Base-by-base conservation (phyloP, 2,329 filamentous ascomycete genomes). In the Aspergillus chevalieri region DNA sequence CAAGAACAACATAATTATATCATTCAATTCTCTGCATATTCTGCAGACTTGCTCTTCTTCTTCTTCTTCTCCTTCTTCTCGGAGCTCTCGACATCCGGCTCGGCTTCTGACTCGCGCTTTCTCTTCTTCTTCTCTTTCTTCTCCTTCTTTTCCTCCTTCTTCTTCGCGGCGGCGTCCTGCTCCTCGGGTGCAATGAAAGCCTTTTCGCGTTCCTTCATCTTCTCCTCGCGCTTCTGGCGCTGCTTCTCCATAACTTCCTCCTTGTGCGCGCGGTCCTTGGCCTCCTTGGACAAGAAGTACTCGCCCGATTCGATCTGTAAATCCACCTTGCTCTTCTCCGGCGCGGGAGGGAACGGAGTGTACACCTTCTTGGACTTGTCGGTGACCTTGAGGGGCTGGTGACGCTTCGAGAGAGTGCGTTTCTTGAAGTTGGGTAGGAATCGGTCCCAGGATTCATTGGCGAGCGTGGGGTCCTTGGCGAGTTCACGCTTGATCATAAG, bases 271-370 rank as follows among this genome's bases (percentile, higher is more conserved):
- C 91, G 80, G 64, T 95, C 89, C 78, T 95, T 95, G 52, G 89
- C 91, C 65, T 91, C 84, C 77, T 95, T 95, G 65, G 85, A 85
- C 65, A 98, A 73, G 71, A 97, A 97, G 75, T 95, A 98, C 74
- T 97, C 92, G 73, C 93, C 92, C 61, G 83, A 91, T 78, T 98
- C 93, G 75, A 98, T 95, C 79, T 98, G 92, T 71, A 90, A 74
- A 72, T 98, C 93, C 61, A 98, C 82, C 82, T 97, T 98, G 82
- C 91, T 96, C 87, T 95, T 95, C 79, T 98, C 92, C 57, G 91
- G 90, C 41, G 90, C 82, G 6, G 93, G 93, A 44, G 93, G 93
- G 84, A 98, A 98, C 8, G 93, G 92, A 57, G 94, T 98, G 78
- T 96, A 98, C 10, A 78, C 73, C 80, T 95, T 97, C 81, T 92